Evolutionary conservation across 202 grass and related monocot species (phyloP), one percentile per base, ranked within the genome.

Genomic region (Carex sylvatica): DNA sequence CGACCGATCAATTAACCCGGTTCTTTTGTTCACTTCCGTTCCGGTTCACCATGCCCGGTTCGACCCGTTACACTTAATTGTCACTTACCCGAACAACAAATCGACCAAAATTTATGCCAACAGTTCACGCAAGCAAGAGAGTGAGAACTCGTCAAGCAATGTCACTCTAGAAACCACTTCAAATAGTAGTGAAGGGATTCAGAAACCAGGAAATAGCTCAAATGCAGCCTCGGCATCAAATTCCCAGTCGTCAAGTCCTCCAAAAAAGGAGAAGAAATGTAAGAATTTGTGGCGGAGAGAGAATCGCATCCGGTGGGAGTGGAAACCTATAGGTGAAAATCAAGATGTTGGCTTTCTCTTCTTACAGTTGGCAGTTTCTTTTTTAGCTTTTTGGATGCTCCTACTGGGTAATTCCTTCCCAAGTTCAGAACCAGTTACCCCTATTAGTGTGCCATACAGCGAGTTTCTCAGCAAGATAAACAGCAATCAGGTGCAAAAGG

Each of bases 301-400:
- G 2, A 85, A 86, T 4, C 89, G 90, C 0, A 88, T 86, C 18
- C 70, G 90, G 20, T 99, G 91, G 96, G 83, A 92, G 2, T 99
- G 96, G 96, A 90, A 99, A 58, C 96, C 96, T 47, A 96, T 93
- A 61, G 89, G 90, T 26, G 92, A 93, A 77, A 93, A 91, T n/a
- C 89, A 91, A 72, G 91, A 95, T 87, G 88, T 95, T 82, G 87
- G 96, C 1, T 94, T 95, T 69, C 93, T 99, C 19, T 89, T 99
- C 10, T 86, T 99, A 33, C 96, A 99, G 83, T 84, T 99, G 24
- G 96, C 92, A 4, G 91, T 99, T 53, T 91, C 88, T 78, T 84
- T 96, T 83, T 93, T 99, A 33, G 93, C 93, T 4, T 90, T 99
- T 14, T 89, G 96, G 33, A 85, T 96, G 86, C 89, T 99, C 73